Percentiles rank a stretch among this genome's conserved stretches.
Conservation (phyloP, 768 basidiomycete genomes). For the Gymnopilus junonius region DNA sequence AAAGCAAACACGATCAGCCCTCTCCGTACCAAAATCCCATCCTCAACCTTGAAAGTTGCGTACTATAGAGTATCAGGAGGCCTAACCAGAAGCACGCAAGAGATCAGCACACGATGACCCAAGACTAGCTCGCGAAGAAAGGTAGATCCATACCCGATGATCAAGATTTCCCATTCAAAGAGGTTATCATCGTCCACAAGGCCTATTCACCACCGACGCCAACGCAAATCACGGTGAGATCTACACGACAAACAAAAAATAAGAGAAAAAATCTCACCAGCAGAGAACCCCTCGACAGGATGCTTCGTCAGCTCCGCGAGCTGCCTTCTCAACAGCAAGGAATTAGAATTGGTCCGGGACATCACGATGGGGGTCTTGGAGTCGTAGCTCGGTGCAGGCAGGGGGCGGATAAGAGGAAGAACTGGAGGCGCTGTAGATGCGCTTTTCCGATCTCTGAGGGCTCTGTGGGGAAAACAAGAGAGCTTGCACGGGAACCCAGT, state of each 20-base stretch:
- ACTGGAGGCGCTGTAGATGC: too few species aligned
- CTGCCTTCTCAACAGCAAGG: slow-evolving; percentile 77
- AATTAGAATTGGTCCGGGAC: slow-evolving; percentile 53
- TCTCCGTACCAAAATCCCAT: not conserved
- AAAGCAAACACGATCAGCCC: not conserved
- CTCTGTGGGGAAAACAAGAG: not conserved
- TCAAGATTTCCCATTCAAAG: slow-evolving; percentile 95
- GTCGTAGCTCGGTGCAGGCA: not conserved
- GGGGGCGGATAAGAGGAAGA: not conserved
- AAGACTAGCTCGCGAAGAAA: not conserved
- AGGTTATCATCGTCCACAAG: slow-evolving; percentile 95
- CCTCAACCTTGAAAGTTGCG: slow-evolving; percentile 26
- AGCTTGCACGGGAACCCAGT: not conserved
- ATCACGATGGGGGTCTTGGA: slow-evolving; percentile 33
- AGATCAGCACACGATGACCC: slow-evolving; percentile 5
- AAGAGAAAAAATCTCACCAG: slow-evolving; percentile 55
- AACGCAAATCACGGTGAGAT: slow-evolving; percentile 29
- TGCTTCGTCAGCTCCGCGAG: slow-evolving; percentile 86
- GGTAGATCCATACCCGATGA: slow-evolving; percentile 75
- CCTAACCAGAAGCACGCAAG: slow-evolving; percentile 46
- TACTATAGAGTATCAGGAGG: slow-evolving; percentile 95
- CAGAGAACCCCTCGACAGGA: slow-evolving; percentile 96
- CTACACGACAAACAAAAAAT: slow-evolving; percentile 18
- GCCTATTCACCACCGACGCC: slow-evolving; percentile 53
- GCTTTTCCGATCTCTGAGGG: not conserved